phyloP scores from a whole-genome alignment of 495 filamentous ascomycete genomes.

The Paragyromitra xinjiangensis region DNA sequence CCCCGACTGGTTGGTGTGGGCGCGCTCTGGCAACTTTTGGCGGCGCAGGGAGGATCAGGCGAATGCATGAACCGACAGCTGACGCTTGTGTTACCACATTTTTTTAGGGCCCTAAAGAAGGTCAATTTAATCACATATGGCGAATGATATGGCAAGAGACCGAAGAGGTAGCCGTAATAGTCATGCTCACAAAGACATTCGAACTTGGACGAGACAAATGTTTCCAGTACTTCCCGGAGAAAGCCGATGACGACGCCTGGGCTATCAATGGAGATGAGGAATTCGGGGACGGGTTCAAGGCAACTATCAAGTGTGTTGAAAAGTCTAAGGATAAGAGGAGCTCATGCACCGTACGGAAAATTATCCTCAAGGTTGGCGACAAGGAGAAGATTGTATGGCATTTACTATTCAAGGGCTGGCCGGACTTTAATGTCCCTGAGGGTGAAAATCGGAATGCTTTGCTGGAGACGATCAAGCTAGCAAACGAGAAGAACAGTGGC shows the following conservation, averaged over 20 bases:
- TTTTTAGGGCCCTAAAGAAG: conserved; percentile 79
- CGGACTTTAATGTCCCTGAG: conserved; percentile 89
- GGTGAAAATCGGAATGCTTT: conserved; percentile 80
- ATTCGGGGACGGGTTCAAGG: conserved; percentile 70
- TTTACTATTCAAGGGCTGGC: conserved; percentile 90
- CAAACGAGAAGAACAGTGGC: conserved; percentile 71
- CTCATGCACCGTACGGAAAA: conserved; percentile 63
- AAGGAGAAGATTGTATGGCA: conserved; percentile 82
- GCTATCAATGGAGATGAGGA: conserved; percentile 69
- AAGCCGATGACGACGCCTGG: conserved; percentile 64
- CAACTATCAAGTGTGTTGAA: conserved; percentile 64
- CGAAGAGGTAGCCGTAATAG: conserved; percentile 79
- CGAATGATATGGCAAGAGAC: conserved; percentile 94
- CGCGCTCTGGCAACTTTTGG: conserved; percentile 6
- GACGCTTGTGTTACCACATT: conserved; percentile 29
- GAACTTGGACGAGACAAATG: conserved; percentile 89
- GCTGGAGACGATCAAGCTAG: conserved; percentile 78
- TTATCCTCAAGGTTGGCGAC: conserved; percentile 66
- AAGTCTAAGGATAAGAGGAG: conserved; percentile 62
- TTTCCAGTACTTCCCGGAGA: conserved; percentile 83
- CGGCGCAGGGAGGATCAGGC: conserved; percentile 2
- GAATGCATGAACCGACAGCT: conserved; percentile 13
- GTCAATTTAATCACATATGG: conserved; percentile 81
- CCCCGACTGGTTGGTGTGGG: not conserved
- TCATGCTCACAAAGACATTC: conserved; percentile 94